Base-by-base conservation (phyloP, 2,329 filamentous ascomycete species). In the Ramichloridium luteum region DNA sequence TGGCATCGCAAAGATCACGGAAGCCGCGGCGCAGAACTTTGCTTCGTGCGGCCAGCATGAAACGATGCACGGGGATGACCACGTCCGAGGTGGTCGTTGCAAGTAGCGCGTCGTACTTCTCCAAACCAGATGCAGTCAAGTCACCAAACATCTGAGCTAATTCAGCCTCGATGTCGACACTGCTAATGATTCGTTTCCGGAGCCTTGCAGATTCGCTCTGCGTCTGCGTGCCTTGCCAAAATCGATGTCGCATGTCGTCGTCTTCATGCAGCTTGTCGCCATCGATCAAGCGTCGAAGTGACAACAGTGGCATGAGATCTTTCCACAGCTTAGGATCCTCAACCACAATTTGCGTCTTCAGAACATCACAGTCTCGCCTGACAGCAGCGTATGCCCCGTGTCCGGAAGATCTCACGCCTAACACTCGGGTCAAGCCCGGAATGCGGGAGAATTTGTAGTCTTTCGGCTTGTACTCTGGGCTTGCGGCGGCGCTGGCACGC, bases 391-490 rank as follows among this genome's bases (percentile, higher is more conserved):
- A 96, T 0, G 88, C 82, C 4, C 90, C 90, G 56, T 82, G 93
- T 0, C 79, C 73, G 18, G 90, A 96, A 45, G 85, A 88, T 43
- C 85, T 72, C 5, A 96, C 86, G 3, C 77, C 77, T 17, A 80
- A 70, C 10, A 92, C 83, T 20, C 85, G 77, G 2, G 84, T 93
- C 34, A 98, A 72, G 25, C 81, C 85, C 1, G 90, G 80, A 6
- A 98, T 75, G 35, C 90, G 77, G 47, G 88, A 77, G 45, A 96
- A 98, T 53, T 98, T 98, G 64, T 92, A 93, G 50, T 93, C 85
- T 45, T 92, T 93, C 9, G 73, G 70, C 46, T 74, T 80, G 18
- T 68, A 64, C 13, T 76, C 74, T 1, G 60, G 56, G 2, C 56
- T 56, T 3, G 60, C 62, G 9, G 60, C 56, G 1, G 64, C 61